Conservation (phyloP, 2,329 filamentous ascomycete genomes). For the Dothidotthia symphoricarpi region DNA sequence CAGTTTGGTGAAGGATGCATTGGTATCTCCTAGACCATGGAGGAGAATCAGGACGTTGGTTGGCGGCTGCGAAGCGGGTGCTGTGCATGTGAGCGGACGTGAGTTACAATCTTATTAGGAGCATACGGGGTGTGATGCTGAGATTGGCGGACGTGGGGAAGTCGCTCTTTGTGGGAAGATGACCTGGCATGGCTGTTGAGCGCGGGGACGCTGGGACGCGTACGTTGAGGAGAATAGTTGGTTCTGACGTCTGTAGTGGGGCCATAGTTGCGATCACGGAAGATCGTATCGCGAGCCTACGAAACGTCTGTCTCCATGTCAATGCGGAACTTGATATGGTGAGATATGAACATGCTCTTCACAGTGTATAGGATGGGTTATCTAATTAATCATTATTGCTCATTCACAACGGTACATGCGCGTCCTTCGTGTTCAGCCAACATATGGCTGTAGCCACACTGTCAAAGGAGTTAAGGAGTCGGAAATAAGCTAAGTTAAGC, state of each 20-base stretch:
- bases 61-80: slow-evolving; percentile 55
- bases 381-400: too few relatives aligned
- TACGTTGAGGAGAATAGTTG: slow-evolving; percentile 12
- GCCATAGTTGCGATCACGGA: slow-evolving; percentile 8
- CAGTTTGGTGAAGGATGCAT: slow-evolving; percentile 66
- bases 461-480: too few relatives aligned
- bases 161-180: slow-evolving; percentile 45
- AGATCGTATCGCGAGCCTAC: slow-evolving; percentile 18
- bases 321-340: too few relatives aligned
- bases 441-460: too few relatives aligned
- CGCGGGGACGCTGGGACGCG: slow-evolving; percentile 10
- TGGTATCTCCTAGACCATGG: slow-evolving; percentile 79
- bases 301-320: too few relatives aligned
- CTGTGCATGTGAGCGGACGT: slow-evolving; percentile 20
- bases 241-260: slow-evolving; percentile 14
- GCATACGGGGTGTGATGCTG: slow-evolving; percentile 48
- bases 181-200: slow-evolving; percentile 40
- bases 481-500: slow-evolving; percentile 19
- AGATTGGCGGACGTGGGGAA: slow-evolving; percentile 45
- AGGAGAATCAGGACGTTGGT: slow-evolving; percentile 77
- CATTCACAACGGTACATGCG: too few relatives aligned
- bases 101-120: neutral
- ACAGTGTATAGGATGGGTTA: too few relatives aligned
- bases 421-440: too few relatives aligned
- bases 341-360: too few relatives aligned